Base-by-base conservation (phyloP, 1,139 yeast genomes). In the Pichia kudriavzevii region DNA sequence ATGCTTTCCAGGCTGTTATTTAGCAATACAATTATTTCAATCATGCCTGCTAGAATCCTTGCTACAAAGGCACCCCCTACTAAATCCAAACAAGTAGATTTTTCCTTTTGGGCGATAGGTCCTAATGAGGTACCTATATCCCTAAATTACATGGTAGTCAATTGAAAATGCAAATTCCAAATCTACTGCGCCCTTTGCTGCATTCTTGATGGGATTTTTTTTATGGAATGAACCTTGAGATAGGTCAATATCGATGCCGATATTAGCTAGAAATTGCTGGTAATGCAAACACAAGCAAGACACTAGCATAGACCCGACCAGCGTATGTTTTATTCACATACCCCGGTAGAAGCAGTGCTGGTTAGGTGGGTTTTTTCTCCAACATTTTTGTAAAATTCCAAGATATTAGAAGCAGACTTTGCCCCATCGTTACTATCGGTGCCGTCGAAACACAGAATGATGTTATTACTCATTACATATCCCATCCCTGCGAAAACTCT, bases 41-140 rank as follows among this genome's bases (percentile, higher is more conserved):
- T 58, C 82, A 77, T 73, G 0, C 80, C 80, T 1, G 75, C 71
- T 14, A 77, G 52, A 1, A 77, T 72, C 31, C 82, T 59, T 0
- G 81, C 82, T 4, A 73, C 65, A 50, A 75, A 76, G 4, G 82
- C 78, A n/a, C 7, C 84, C 84, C 28, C 84, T 62, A 39, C 82
- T 70, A 41, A 49, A 76, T 0, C 85, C 84, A 60, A 76, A 69
- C 47, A 77, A 50, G 43, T 59, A 72, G 7, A 77, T 65, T 34
- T 54, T 59, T 47, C 75, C 82, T 0, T 74, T 77, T 0, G 53
- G 48, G 26, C 55, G 54, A 45, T 72, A 75, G 44, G 60, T 60
- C 21, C 58, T 58, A 63, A 74, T 63, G 28, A 77, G 55, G 45
- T 67, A 76, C 5, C 56, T 54, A 48, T 76, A 77, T 0, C 79